A percentile compares a stretch with the other conserved stretches of the same genome.
phyloP scores from a whole-genome alignment of 116 monocot genomes.

The Trichopus zeylanicus region DNA sequence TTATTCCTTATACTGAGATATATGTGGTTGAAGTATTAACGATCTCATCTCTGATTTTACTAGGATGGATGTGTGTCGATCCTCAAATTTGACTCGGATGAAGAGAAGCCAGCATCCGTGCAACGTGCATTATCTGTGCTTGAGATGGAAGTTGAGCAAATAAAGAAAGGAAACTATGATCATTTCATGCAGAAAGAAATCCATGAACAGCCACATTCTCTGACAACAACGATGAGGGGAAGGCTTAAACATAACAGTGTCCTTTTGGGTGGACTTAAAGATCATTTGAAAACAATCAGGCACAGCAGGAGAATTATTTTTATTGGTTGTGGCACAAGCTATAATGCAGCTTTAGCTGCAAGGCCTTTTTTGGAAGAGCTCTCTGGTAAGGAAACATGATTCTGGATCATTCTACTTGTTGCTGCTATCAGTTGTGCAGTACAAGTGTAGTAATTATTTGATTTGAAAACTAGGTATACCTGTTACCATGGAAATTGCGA shows the following conservation, averaged over 20 bases:
- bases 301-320: constrained; percentile 87
- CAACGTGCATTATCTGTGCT: constrained; percentile 89
- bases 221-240: constrained; percentile 97
- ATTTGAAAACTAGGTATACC: constrained; percentile 49
- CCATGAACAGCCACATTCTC: constrained; percentile 91
- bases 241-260: constrained; percentile 77
- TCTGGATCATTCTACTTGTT: not conserved
- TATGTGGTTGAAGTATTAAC: constrained; percentile 76
- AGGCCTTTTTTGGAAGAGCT: constrained; percentile 89
- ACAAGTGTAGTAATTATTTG: not conserved
- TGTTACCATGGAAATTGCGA: constrained; percentile 89
- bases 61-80: constrained; percentile 92
- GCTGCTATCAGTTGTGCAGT: not conserved
- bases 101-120: constrained; percentile 93
- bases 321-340: constrained; percentile 96
- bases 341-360: constrained; percentile 91
- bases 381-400: constrained; percentile 40
- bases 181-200: constrained; percentile 99
- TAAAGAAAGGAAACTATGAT: constrained; percentile 93
- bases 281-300: constrained; percentile 86
- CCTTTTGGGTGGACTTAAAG: constrained; percentile 84
- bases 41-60: constrained; percentile 36
- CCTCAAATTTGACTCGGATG: constrained; percentile 78
- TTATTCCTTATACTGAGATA: constrained; percentile 37
- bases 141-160: constrained; percentile 99